Base-by-base conservation (phyloP, 805 yeast species). In the Tetrapisispora iriomotensis region DNA sequence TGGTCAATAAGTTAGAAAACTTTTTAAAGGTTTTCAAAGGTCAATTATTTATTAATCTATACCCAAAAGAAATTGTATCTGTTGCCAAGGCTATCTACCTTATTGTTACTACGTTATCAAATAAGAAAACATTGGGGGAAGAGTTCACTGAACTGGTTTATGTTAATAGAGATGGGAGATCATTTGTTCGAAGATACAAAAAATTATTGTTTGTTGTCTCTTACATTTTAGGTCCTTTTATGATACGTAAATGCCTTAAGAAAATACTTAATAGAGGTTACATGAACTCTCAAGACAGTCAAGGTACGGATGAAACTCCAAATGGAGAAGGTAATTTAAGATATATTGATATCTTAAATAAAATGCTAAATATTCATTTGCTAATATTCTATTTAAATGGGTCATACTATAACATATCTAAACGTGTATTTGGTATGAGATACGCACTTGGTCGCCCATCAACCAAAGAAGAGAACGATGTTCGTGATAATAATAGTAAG, bases 91-190 rank as follows among this genome's bases (percentile, higher is more conserved):
- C 79, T 1, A 32, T 79, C 0, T 90, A 90, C 54, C 65, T 85
- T n/a, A 58, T 71, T 2, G 61, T 84, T 18, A 90, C 96, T 0
- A 88, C 96, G 0, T 61, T 82, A 12, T 42, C 74, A 5, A 90
- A 90, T 0, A 74, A 83, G 1, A 69, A 90, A 39, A 90, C 97
- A 0, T 62, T 92, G 21, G 98, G 98, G 1, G 97, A 90, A 56
- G 96, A 90, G 61, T 90, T 90, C 60, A 87, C 87, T 12, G 95
- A 90, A 58, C 62, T 85, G 39, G 60, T 76, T 7, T 81, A 82
- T 52, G 85, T 82, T 6, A 65, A 64, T 29, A 62, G 73, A 37
- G 57, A 59, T 26, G 84, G 86, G 0, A 67, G 50, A 15, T 52
- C 62, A 30, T 56, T 81, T 6, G 81, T 83, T 0, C 60, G 57